Evolutionary conservation across 805 yeast species (phyloP).

Genomic region (Starmera caribaea): DNA sequence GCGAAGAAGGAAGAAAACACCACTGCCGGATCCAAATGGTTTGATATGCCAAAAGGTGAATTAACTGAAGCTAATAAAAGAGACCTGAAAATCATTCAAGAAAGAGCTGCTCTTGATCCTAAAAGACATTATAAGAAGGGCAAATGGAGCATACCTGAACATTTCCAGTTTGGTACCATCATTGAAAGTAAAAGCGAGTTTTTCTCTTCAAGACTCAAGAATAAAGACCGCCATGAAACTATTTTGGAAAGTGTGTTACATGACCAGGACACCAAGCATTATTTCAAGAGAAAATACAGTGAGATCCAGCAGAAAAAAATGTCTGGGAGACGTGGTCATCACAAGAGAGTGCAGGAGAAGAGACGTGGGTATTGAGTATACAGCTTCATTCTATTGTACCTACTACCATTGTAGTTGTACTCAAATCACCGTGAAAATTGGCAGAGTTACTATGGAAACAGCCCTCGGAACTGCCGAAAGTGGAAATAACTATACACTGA

Average conservation of each 20-base stretch:
- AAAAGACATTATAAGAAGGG: constrained; percentile 91
- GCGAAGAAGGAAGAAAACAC: constrained; percentile 7
- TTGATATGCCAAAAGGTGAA: constrained; percentile 67
- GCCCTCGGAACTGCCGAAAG: too few species aligned
- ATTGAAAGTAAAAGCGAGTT: constrained; percentile 76
- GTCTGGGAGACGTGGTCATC: constrained; percentile 59
- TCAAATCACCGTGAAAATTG: too few species aligned
- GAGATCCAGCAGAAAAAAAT: constrained; percentile 63
- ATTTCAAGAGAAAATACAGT: constrained; percentile 75
- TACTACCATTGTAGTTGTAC: too few species aligned
- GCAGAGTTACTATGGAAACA: too few species aligned
- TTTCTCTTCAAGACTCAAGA: constrained; percentile 54
- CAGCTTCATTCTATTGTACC: too few species aligned
- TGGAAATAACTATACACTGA: too few species aligned
- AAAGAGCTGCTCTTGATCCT: constrained; percentile 89
- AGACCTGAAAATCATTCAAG: constrained; percentile 69
- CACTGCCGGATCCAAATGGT: constrained; percentile 62
- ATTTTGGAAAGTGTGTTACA: constrained; percentile 76
- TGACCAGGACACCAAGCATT: constrained; percentile 57
- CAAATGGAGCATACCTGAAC: constrained; percentile 66
- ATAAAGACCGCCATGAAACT: constrained; percentile 66
- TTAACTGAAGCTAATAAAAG: constrained; percentile 63
- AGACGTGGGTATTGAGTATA: constrained; percentile 41
- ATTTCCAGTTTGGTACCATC: constrained; percentile 83
- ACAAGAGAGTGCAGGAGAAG: constrained; percentile 51